Base-by-base conservation (phyloP, 495 filamentous ascomycete genomes). In the Xylaria curta region DNA sequence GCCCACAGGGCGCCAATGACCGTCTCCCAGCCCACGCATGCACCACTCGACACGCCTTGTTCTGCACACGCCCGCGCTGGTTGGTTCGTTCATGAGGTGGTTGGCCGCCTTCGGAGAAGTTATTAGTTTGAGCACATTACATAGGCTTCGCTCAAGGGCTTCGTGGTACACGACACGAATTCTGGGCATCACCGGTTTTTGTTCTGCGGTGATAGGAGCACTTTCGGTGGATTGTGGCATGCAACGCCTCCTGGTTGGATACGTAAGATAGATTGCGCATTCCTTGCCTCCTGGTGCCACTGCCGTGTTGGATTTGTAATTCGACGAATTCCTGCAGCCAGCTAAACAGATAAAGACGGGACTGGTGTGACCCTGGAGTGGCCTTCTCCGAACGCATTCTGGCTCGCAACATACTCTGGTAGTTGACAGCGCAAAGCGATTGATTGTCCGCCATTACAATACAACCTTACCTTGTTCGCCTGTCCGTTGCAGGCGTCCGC, bases 381-480 rank as follows among this genome's bases (percentile, higher is more conserved):
- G 60, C 31, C 71, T 71, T 72, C 75, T 77, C 75, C 76, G 73
- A 77, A 72, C 75, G 74, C 73, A 69, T 66, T 49, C 73, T 49
- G 73, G 76, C 70, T 74, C 64, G 40, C 66, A 33, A 74, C 76
- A 76, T 67, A 66, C 65, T 59, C 60, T 69, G 64, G 68, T 49
- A 40, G 71, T 72, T 69, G 72, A 60, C 66, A 58, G 36, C 66
- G 38, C 40, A 42, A 59, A 59, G 66, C 36, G 58, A 59, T 4
- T 46, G 58, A 59, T 4, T 46, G 51, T 59, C 24, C 38, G 38
- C 66, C 49, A 44, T 68, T 69, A 49, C 66, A n/a, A 61, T 54
- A 40, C 54, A 60, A 69, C 59, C 68, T 62, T 31, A 31, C 28
- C 28, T 31, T 31, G 28, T 31, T 31, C 64, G 68, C 60, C 69